phyloP scores from a whole-genome alignment of 345 rosid species.

The Sisymbrium altissimum region DNA sequence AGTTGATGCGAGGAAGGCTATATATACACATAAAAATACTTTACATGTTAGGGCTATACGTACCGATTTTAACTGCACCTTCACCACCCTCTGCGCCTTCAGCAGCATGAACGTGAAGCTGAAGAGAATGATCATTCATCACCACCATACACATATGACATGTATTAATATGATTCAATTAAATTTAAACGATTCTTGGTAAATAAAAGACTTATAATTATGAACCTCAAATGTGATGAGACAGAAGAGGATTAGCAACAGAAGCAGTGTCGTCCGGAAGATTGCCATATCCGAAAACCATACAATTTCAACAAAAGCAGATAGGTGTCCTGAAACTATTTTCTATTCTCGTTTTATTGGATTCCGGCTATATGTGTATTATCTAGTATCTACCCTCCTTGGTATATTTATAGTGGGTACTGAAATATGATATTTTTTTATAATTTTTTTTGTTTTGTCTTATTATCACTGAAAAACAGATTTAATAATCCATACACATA shows the following conservation, averaged over 20 bases:
- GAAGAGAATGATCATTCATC: neutral
- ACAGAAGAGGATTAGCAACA: slow-evolving; percentile 16
- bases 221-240: slow-evolving; percentile 26
- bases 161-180: neutral
- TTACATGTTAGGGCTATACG: neutral
- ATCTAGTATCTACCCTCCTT: neutral
- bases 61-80: slow-evolving; percentile 20
- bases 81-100: neutral
- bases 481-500: neutral
- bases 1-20: neutral
- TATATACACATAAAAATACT: neutral
- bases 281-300: slow-evolving; percentile 8
- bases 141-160: neutral
- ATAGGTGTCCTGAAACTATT: neutral
- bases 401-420: slow-evolving; percentile 4
- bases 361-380: neutral
- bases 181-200: neutral
- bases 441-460: neutral
- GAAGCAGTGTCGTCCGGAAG: neutral
- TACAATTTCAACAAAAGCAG: neutral
- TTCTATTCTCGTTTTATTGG: slow-evolving; percentile 3
- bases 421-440: neutral
- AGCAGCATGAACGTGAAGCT: slow-evolving; percentile 22
- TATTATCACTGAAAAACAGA: neutral
- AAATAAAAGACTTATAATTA: neutral